Percentiles rank a stretch among this genome's conserved stretches.
phyloP scores from a whole-genome alignment of 2,329 filamentous ascomycete species.

The Claviceps spartinae region DNA sequence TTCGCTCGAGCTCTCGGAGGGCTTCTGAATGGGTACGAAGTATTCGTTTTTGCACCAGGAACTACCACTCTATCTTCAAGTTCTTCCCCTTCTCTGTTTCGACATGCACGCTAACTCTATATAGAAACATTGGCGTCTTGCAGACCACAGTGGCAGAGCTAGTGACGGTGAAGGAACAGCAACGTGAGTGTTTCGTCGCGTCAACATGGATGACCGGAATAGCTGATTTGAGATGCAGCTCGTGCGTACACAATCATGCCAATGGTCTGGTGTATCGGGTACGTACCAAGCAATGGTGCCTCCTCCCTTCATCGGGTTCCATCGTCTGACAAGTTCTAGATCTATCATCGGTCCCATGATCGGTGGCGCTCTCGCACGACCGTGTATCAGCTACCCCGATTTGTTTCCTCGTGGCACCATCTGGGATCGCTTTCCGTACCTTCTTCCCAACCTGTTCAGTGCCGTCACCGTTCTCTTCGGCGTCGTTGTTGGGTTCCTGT shows the following conservation, averaged over 20 bases:
- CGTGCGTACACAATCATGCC: conserved; percentile 97
- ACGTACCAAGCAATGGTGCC: conserved; percentile 20
- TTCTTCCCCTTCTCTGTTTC: too few relatives aligned
- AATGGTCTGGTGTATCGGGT: conserved; percentile 93
- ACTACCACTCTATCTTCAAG: too few relatives aligned
- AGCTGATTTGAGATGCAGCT: conserved; percentile 32
- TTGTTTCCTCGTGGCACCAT: conserved; percentile 61
- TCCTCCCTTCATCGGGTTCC: neutral
- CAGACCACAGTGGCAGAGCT: conserved; percentile 93
- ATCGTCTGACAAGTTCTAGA: conserved; percentile 25
- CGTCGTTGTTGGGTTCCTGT: conserved; percentile 66
- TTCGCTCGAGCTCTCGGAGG: conserved; percentile 81
- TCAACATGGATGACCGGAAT: neutral
- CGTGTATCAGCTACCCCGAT: conserved; percentile 66
- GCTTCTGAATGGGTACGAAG: conserved; percentile 71
- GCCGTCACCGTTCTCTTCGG: conserved; percentile 64
- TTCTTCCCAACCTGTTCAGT: conserved; percentile 86
- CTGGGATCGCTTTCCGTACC: conserved; percentile 78
- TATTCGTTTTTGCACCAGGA: neutral
- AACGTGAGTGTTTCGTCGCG: conserved; percentile 44
- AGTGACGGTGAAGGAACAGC: conserved; percentile 83
- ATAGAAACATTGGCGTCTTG: conserved; percentile 81
- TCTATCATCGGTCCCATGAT: conserved; percentile 88
- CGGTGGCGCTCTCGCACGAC: conserved; percentile 78
- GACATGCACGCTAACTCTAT: neutral